A percentile compares a stretch with the other conserved stretches of the same genome.
Conservation (phyloP, 1,139 yeast species). For the Hyphopichia pseudoburtonii region DNA sequence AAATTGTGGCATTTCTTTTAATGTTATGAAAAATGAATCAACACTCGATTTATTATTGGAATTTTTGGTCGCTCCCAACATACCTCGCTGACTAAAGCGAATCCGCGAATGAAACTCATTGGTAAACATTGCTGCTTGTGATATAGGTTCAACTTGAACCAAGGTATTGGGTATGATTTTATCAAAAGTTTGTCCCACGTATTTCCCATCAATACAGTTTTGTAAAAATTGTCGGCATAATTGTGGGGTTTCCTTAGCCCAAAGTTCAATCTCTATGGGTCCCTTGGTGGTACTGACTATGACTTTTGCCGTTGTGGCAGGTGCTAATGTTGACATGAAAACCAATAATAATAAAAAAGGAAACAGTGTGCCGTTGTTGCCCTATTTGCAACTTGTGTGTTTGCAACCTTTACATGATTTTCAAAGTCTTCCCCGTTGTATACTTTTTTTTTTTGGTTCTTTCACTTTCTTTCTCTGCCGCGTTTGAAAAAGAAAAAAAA, state of each 20-base stretch:
- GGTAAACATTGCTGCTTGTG: conserved; percentile 19
- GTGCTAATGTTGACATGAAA: conserved; percentile 3
- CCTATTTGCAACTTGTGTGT: too few species aligned
- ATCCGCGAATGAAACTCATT: conserved; percentile 60
- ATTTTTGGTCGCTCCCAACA: conserved; percentile 50
- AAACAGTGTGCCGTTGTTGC: too few species aligned
- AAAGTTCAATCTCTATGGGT: conserved; percentile 56
- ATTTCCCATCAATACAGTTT: conserved; percentile 45
- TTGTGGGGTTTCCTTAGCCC: conserved; percentile 70
- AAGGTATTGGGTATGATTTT: conserved; percentile 34
- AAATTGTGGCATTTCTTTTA: conserved; percentile 45
- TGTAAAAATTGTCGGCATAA: conserved; percentile 50
- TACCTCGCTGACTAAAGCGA: conserved; percentile 53
- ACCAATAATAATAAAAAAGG: too few species aligned
- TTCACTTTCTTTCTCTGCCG: too few species aligned
- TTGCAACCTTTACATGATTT: too few species aligned
- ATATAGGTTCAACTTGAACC: conserved; percentile 28
- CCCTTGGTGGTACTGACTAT: conserved; percentile 61
- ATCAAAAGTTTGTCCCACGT: conserved; percentile 42
- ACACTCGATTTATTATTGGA: conserved; percentile 30
- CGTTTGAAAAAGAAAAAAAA: too few species aligned
- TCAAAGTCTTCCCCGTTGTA: too few species aligned
- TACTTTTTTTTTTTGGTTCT: too few species aligned
- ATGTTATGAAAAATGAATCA: conserved; percentile 55
- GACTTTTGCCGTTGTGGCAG: conserved; percentile 59